These are phyloP conservation scores for Penicillium chermesinum DNA, from an alignment of 495 filamentous ascomycete genomes.

Conservation along the genomic window DNA sequence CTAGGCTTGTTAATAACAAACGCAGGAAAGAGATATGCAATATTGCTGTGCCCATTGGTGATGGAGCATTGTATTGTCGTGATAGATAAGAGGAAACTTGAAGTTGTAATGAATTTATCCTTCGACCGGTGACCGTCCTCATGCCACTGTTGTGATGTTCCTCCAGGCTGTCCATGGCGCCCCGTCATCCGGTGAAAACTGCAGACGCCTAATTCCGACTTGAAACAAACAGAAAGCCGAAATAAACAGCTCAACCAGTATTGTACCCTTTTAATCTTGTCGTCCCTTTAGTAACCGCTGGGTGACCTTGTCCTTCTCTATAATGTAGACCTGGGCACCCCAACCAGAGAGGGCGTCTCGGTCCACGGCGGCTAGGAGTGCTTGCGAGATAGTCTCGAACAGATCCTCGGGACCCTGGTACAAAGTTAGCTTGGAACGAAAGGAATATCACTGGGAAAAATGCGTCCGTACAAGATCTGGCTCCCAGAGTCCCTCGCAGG, in stretches of 20 bases:
- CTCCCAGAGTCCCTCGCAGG: slow-evolving; percentile 97
- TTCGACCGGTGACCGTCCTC: slow-evolving; percentile 10
- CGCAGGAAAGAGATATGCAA: slow-evolving; percentile 32
- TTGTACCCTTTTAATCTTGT: slow-evolving; percentile 50
- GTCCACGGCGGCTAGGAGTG: slow-evolving; percentile 93
- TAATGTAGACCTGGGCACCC: slow-evolving; percentile 98
- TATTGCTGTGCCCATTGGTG: slow-evolving; percentile 41
- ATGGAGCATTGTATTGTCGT: slow-evolving; percentile 27
- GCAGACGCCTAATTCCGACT: slow-evolving; percentile 26
- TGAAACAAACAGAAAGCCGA: slow-evolving; percentile 26
- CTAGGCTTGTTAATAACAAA: slow-evolving; percentile 45
- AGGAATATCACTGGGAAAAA: background rate
- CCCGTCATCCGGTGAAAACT: slow-evolving; percentile 29
- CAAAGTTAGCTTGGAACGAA: slow-evolving; percentile 20
- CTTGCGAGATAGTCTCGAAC: slow-evolving; percentile 97
- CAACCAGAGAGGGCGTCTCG: slow-evolving; percentile 94
- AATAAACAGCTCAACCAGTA: slow-evolving; percentile 15
- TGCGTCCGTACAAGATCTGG: slow-evolving; percentile 71
- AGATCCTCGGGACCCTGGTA: slow-evolving; percentile 80
- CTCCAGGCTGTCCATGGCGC: slow-evolving; percentile 20
- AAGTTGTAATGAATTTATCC: slow-evolving; percentile 9
- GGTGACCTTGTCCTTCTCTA: slow-evolving; percentile 99
- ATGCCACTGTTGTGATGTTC: slow-evolving; percentile 14
- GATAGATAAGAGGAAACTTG: slow-evolving; percentile 24
- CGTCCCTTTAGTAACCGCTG: slow-evolving; percentile 94